Conservation (phyloP, 768 basidiomycete species). For the Pulveroboletus frians region DNA sequence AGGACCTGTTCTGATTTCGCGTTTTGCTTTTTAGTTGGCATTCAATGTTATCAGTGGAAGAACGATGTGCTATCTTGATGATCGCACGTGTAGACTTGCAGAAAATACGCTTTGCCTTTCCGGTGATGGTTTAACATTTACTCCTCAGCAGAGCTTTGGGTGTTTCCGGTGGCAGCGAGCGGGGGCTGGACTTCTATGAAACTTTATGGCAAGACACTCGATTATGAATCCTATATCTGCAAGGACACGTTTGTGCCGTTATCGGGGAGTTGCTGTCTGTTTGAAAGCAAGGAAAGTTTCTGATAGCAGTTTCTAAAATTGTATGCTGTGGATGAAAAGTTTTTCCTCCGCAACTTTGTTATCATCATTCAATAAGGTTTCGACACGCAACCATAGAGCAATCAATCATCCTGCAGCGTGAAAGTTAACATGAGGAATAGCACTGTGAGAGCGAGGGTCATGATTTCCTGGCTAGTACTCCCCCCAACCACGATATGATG, state of each 20-base stretch:
- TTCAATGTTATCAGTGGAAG: conserved; percentile 20
- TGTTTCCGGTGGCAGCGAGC: background rate
- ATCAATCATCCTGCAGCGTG: too few species aligned
- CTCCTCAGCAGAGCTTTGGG: conserved; percentile 11
- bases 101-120: conserved; percentile 13
- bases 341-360: background rate
- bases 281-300: background rate
- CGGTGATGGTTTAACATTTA: background rate
- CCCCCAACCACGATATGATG: background rate
- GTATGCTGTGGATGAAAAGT: background rate
- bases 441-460: background rate
- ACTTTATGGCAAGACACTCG: background rate
- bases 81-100: conserved; percentile 18
- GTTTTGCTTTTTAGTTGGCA: conserved; percentile 14
- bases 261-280: background rate
- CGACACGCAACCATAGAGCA: background rate
- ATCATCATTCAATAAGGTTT: background rate
- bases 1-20: conserved; percentile 18
- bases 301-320: background rate
- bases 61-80: conserved; percentile 17
- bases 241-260: background rate
- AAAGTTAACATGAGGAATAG: background rate
- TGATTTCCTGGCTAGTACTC: background rate
- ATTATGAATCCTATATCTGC: background rate
- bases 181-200: background rate